Conservation (phyloP, 2,329 filamentous ascomycete genomes). For the Escovopsis sp. region DNA sequence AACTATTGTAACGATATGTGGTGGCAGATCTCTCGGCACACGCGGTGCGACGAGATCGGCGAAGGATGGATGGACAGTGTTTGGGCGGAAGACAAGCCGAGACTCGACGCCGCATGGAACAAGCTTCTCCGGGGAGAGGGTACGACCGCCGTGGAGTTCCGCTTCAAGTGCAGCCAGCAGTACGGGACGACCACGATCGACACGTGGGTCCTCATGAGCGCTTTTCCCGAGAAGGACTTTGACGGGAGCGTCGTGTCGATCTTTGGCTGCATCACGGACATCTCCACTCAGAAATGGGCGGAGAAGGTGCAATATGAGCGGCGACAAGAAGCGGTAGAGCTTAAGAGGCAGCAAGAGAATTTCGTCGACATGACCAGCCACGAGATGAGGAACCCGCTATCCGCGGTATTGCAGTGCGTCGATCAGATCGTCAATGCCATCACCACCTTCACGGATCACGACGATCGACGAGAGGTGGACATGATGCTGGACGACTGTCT, state of each 20-base stretch:
- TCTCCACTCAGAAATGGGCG: constrained; percentile 72
- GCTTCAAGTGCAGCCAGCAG: constrained; percentile 55
- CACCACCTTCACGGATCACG: constrained; percentile 22
- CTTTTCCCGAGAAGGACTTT: constrained; percentile 54
- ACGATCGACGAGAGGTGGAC: constrained; percentile 28
- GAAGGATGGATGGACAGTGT: constrained; percentile 61
- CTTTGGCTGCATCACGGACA: constrained; percentile 72
- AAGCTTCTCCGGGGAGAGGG: constrained; percentile 44
- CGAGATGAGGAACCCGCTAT: constrained; percentile 64
- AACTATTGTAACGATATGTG: constrained; percentile 73
- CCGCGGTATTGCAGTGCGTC: constrained; percentile 59
- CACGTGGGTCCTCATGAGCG: constrained; percentile 65
- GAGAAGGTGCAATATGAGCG: constrained; percentile 65
- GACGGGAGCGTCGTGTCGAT: constrained; percentile 55
- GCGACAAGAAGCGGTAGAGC: constrained; percentile 65
- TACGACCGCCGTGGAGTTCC: constrained; percentile 55
- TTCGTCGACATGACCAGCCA: constrained; percentile 63
- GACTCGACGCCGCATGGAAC: constrained; percentile 46
- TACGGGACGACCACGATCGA: constrained; percentile 45
- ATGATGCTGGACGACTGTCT: constrained; percentile 39
- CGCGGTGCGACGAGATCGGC: constrained; percentile 39
- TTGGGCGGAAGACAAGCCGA: constrained; percentile 45
- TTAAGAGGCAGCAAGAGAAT: constrained; percentile 58
- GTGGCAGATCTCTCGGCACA: constrained; percentile 55
- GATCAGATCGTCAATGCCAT: constrained; percentile 51